Evolutionary conservation across 2,329 filamentous ascomycete genomes (phyloP).

Genomic region (Thelonectria olida): DNA sequence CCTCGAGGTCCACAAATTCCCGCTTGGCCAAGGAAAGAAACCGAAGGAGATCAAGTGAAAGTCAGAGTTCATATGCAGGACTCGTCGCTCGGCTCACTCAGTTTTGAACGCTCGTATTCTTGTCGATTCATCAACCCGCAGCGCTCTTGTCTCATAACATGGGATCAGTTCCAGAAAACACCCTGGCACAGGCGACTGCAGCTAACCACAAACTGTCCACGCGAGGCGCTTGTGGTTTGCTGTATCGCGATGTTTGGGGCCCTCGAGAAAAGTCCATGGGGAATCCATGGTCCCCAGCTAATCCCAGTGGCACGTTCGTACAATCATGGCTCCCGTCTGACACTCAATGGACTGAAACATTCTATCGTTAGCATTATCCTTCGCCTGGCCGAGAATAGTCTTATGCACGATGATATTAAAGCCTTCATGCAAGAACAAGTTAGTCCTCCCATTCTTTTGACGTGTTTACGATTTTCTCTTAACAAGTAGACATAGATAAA

Average conservation of each 20-base stretch:
- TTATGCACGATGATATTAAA: not conserved
- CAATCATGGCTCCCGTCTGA: not conserved
- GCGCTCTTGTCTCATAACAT: too few relatives aligned
- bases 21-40: too few relatives aligned
- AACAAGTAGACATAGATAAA: not conserved
- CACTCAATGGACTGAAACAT: too few relatives aligned
- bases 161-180: too few relatives aligned
- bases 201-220: not conserved
- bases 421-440: not conserved
- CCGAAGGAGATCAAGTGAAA: too few relatives aligned
- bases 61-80: too few relatives aligned
- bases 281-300: not conserved
- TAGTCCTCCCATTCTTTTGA: not conserved
- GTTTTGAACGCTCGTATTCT: too few relatives aligned
- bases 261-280: constrained; percentile 1
- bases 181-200: not conserved
- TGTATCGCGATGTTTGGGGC: not conserved
- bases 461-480: too few relatives aligned
- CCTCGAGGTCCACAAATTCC: too few relatives aligned
- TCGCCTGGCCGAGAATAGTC: not conserved
- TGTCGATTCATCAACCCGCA: too few relatives aligned
- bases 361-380: not conserved
- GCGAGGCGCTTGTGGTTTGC: not conserved
- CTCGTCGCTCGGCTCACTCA: too few relatives aligned
- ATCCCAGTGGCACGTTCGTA: not conserved